Conservation (phyloP, 306 rosid species). For the Macrotyloma uniflorum region DNA sequence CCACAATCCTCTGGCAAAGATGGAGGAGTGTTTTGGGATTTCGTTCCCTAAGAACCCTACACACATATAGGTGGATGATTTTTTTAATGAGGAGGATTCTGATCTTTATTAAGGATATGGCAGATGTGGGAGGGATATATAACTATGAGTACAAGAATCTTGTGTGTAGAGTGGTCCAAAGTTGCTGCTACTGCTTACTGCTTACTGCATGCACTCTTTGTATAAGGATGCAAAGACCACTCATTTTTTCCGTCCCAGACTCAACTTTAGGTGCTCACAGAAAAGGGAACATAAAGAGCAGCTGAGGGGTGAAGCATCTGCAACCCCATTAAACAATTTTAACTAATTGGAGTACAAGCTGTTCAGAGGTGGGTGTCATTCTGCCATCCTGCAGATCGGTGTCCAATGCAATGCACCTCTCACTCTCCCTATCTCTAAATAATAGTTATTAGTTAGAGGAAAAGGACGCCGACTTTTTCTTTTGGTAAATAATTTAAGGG, state of each 20-base stretch:
- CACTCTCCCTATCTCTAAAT: slow-evolving; percentile 22
- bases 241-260: slow-evolving; percentile 1
- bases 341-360: slow-evolving; percentile 19
- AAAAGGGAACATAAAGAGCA: slow-evolving; percentile 32
- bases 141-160: slow-evolving; percentile 31
- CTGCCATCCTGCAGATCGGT: slow-evolving; percentile 32
- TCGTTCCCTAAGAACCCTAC: slow-evolving; percentile 42
- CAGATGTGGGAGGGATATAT: slow-evolving; percentile 23
- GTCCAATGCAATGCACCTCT: slow-evolving; percentile 36
- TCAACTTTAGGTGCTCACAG: slow-evolving; percentile 31
- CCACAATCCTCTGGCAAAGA: slow-evolving; percentile 2
- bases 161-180: slow-evolving; percentile 58
- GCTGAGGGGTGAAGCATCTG: slow-evolving; percentile 34
- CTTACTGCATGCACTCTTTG: slow-evolving; percentile 31
- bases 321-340: slow-evolving; percentile 34
- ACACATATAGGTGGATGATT: slow-evolving; percentile 6
- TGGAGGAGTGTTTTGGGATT: slow-evolving; percentile 31
- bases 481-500: slow-evolving; percentile 24
- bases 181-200: slow-evolving; percentile 24
- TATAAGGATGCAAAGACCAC: slow-evolving; percentile 34
- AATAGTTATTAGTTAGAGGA: slow-evolving; percentile 34
- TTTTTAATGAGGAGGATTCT: slow-evolving; percentile 28
- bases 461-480: slow-evolving; percentile 48
- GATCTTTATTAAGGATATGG: slow-evolving; percentile 39
- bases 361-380: slow-evolving; percentile 33